Conservation (phyloP, 306 rosid species). For the Carpinus viminea region DNA sequence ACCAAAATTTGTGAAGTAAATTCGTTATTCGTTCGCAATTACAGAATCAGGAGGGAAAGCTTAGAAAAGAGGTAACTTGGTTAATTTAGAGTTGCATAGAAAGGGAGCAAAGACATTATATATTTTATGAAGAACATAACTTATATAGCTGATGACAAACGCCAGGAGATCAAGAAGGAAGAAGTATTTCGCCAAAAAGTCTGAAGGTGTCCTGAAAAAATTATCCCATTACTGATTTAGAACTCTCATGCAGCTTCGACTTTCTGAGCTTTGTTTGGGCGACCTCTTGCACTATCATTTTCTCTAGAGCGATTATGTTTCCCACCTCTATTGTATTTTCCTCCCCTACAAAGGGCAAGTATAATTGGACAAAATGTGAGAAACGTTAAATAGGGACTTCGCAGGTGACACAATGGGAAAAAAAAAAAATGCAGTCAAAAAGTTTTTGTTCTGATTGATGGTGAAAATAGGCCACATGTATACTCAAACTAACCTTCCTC, state of each 20-base stretch:
- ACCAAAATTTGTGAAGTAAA: not conserved
- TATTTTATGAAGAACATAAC: not conserved
- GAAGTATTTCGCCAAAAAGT: too few species aligned
- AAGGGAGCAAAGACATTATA: not conserved
- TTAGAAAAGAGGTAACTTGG: not conserved
- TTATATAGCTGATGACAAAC: not conserved
- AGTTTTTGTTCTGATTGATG: not conserved
- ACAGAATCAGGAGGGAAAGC: not conserved
- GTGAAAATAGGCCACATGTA: not conserved
- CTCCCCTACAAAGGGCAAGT: constrained; percentile 59
- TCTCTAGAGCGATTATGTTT: constrained; percentile 67
- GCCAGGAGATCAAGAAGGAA: not conserved
- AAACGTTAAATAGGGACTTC: not conserved
- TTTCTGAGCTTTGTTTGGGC: constrained; percentile 62
- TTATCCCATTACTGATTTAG: not conserved
- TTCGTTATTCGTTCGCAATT: not conserved
- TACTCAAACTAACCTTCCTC: constrained; percentile 66
- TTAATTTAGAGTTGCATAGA: constrained; percentile 10
- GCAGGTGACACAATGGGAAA: not conserved
- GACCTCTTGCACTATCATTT: constrained; percentile 37
- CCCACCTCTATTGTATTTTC: constrained; percentile 63
- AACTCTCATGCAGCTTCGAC: constrained; percentile 32
- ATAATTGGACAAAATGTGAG: not conserved
- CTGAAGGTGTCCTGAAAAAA: constrained; percentile 13
- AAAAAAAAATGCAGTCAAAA: not conserved